Evolutionary conservation across 306 rosid genomes (phyloP).

Genomic region (Elaeagnus macrophylla): DNA sequence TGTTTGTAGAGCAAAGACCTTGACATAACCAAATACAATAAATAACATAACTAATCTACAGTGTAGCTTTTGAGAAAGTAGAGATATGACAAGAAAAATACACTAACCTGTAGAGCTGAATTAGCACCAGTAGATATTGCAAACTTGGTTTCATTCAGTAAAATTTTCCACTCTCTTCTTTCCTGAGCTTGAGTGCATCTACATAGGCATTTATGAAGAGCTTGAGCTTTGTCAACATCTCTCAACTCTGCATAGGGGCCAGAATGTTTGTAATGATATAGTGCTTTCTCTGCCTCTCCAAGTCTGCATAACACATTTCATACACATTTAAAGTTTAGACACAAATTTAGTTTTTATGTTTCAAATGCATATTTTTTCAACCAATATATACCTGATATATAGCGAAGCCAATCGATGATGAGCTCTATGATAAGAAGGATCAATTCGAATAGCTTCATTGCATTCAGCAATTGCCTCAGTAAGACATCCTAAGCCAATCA

Average conservation of each 20-base stretch:
- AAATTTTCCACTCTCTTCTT: constrained; percentile 49
- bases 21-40: constrained; percentile 17
- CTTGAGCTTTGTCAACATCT: constrained; percentile 39
- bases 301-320: constrained; percentile 35
- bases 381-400: constrained; percentile 61
- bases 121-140: constrained; percentile 64
- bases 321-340: not conserved
- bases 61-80: not conserved
- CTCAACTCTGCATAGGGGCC: constrained; percentile 28
- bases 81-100: not conserved
- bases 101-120: constrained; percentile 69
- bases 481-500: constrained; percentile 51
- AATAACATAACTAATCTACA: not conserved
- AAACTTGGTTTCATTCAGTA: constrained; percentile 54
- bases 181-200: constrained; percentile 54
- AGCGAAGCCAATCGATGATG: constrained; percentile 74
- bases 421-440: constrained; percentile 75
- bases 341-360: not conserved
- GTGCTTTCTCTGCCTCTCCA: constrained; percentile 75
- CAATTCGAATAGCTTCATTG: constrained; percentile 59
- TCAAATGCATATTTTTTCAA: too few species aligned
- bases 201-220: constrained; percentile 49
- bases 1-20: constrained; percentile 75
- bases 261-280: constrained; percentile 41
- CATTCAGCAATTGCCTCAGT: constrained; percentile 57